These are phyloP conservation scores for Boletus pseudo-olivaceus DNA, from an alignment of 768 basidiomycete genomes.

Conservation along the genomic window DNA sequence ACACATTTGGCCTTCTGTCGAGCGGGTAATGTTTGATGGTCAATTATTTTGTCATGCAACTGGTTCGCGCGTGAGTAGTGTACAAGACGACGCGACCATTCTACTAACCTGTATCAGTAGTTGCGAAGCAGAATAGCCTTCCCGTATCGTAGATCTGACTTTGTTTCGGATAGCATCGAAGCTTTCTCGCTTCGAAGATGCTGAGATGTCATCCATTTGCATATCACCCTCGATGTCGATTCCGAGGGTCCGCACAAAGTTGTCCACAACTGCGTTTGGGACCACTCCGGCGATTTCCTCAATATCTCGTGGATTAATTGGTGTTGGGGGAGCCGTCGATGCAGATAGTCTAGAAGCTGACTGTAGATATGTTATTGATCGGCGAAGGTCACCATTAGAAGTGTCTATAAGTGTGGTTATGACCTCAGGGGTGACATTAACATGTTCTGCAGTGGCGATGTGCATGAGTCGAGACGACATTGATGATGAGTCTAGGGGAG, in stretches of 20 bases:
- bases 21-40: conserved; percentile 76
- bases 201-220: conserved; percentile 38
- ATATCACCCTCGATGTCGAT: conserved; percentile 62
- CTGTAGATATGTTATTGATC: conserved; percentile 96
- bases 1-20: conserved; percentile 80
- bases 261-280: conserved; percentile 65
- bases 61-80: conserved; percentile 31
- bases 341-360: conserved; percentile 87
- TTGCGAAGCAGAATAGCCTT: conserved; percentile 92
- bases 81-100: neutral
- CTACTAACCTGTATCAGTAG: conserved; percentile 76
- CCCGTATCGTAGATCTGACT: conserved; percentile 74
- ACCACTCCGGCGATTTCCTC: conserved; percentile 98
- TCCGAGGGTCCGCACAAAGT: conserved; percentile 69
- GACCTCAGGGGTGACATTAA: conserved; percentile 55
- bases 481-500: conserved; percentile 78
- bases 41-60: conserved; percentile 87
- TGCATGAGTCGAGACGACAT: conserved; percentile 71
- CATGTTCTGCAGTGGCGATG: conserved; percentile 75
- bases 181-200: conserved; percentile 28
- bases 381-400: conserved; percentile 90
- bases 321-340: conserved; percentile 65
- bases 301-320: conserved; percentile 74
- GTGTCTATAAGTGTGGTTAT: conserved; percentile 71
- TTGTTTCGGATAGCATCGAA: conserved; percentile 65